phyloP scores from a whole-genome alignment of 176 grass and related monocot genomes.

The Sorghum bicolor region Sorghum_bicolor_NCBIv3 NC_012874.2:62155001-62155500 shows the following conservation, averaged over 20 bases:
- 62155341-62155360: too few relatives aligned
- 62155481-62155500: too few relatives aligned
- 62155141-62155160: background rate
- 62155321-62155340: too few relatives aligned
- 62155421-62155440: too few relatives aligned
- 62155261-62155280: background rate
- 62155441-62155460: too few relatives aligned
- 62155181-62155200: background rate
- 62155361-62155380: too few relatives aligned
- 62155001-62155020: background rate
- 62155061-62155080: background rate
- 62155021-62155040: background rate
- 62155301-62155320: too few relatives aligned
- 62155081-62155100: background rate
- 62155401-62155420: too few relatives aligned
- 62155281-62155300: too few relatives aligned
- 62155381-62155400: too few relatives aligned
- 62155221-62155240: too few relatives aligned
- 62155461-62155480: too few relatives aligned
- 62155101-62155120: background rate
- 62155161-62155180: background rate
- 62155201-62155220: background rate
- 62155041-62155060: background rate
- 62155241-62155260: background rate
- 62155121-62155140: background rate